Evolutionary conservation across 345 rosid genomes (phyloP).

Genomic region (Linum tenue): DNA sequence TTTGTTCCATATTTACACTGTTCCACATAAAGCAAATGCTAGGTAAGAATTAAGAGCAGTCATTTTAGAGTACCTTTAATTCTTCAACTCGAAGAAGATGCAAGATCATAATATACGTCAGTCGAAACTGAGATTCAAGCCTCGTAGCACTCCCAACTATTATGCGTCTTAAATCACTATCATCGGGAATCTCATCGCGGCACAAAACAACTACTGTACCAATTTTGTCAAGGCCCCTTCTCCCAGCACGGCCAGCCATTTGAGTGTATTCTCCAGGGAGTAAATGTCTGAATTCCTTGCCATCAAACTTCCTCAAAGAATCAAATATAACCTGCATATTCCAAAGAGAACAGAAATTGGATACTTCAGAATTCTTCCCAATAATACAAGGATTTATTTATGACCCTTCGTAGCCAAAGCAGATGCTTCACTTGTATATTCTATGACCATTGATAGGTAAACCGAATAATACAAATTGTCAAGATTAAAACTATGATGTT

Average conservation of each 20-base stretch:
- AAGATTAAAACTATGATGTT: no score
- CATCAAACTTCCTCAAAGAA: slow-evolving; percentile 84
- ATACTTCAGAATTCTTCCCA: background rate
- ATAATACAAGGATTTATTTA: background rate
- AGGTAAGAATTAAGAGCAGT: background rate
- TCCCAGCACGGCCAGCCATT: slow-evolving; percentile 99
- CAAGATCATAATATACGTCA: slow-evolving; percentile 92
- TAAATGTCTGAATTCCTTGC: slow-evolving; percentile 72
- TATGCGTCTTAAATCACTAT: slow-evolving; percentile 44
- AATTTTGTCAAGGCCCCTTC: slow-evolving; percentile 93
- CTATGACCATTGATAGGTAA: no score
- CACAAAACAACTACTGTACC: slow-evolving; percentile 94
- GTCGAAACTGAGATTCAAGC: slow-evolving; percentile 87
- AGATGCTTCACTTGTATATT: no score
- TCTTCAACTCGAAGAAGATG: slow-evolving; percentile 99
- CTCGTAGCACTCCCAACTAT: slow-evolving; percentile 80
- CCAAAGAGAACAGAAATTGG: slow-evolving; percentile 16
- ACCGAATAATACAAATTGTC: no score
- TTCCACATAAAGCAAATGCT: no score
- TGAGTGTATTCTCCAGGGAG: slow-evolving; percentile 99
- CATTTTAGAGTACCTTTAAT: slow-evolving; percentile 53
- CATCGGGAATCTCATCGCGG: slow-evolving; percentile 89
- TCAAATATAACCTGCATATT: slow-evolving; percentile 79
- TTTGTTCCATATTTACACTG: no score
- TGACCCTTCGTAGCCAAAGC: background rate